These are phyloP conservation scores for Fomitopsis palustris DNA, from an alignment of 1,284 basidiomycete genomes.

Conservation along the genomic window DNA sequence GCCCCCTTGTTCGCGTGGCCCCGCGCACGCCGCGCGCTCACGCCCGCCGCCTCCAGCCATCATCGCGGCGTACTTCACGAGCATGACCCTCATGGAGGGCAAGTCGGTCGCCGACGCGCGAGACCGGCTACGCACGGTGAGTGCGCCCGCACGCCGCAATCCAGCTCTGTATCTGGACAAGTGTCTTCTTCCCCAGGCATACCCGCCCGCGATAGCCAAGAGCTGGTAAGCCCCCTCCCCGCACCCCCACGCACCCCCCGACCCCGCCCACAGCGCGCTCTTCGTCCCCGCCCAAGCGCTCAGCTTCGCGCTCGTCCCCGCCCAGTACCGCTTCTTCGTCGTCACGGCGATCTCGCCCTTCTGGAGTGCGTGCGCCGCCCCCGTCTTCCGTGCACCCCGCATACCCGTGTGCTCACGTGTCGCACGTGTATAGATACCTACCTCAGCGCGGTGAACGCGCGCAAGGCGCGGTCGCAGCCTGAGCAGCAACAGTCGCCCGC, in stretches of 20 bases:
- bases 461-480: not conserved
- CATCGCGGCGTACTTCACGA: constrained; percentile 69
- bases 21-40: not conserved
- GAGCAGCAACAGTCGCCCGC: not conserved
- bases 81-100: constrained; percentile 72
- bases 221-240: constrained; percentile 49
- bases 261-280: constrained; percentile 33
- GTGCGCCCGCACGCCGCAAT: constrained; percentile 14
- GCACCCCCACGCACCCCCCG: constrained; percentile 55
- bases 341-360: constrained; percentile 79
- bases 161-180: not conserved
- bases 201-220: not conserved
- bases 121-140: constrained; percentile 51
- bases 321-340: constrained; percentile 74
- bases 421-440: not conserved
- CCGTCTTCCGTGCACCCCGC: too few relatives aligned
- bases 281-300: constrained; percentile 79
- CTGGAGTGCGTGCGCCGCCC: constrained; percentile 62
- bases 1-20: too few relatives aligned
- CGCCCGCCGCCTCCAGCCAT: constrained; percentile 37
- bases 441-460: constrained; percentile 6
- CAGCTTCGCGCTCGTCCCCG: constrained; percentile 79
- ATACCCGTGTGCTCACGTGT: not conserved
- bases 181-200: not conserved
- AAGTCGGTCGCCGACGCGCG: constrained; percentile 51